Evolutionary conservation across 2,329 filamentous ascomycete genomes (phyloP).

Genomic region (Seiridium unicorne): DNA sequence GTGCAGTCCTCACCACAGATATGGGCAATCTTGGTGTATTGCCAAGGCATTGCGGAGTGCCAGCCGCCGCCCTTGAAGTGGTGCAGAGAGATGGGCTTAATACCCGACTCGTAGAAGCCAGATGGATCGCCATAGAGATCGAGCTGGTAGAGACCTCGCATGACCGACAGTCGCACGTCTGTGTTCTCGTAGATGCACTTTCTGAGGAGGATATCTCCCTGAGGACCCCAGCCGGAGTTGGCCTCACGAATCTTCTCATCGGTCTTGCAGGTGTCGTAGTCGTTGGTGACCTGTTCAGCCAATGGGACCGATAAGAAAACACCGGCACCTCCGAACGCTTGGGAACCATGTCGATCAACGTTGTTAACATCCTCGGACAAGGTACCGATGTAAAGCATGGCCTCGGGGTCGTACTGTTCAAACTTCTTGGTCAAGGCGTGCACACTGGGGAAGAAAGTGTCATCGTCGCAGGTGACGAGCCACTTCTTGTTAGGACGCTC

Average conservation of each 20-base stretch:
- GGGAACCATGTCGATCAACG: constrained; percentile 58
- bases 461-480: constrained; percentile 63
- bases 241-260: constrained; percentile 52
- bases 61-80: constrained; percentile 63
- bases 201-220: constrained; percentile 60
- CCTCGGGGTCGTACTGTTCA: constrained; percentile 47
- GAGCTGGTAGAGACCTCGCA: constrained; percentile 60
- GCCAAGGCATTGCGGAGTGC: constrained; percentile 52
- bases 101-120: constrained; percentile 63
- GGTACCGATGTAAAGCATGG: constrained; percentile 58
- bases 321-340: constrained; percentile 63
- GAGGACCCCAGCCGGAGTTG: constrained; percentile 57
- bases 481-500: constrained; percentile 51
- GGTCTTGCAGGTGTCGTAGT: constrained; percentile 44
- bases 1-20: constrained; percentile 61
- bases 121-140: constrained; percentile 60
- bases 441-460: constrained; percentile 64
- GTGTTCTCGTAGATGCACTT: constrained; percentile 66
- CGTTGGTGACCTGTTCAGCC: constrained; percentile 41
- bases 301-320: constrained; percentile 58
- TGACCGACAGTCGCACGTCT: constrained; percentile 52
- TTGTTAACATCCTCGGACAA: constrained; percentile 62
- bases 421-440: constrained; percentile 51
- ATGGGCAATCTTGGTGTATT: constrained; percentile 56
- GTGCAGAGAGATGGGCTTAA: constrained; percentile 60